These are phyloP conservation scores for Fomitopsis palustris DNA, from an alignment of 1,284 basidiomycete species.

Conservation along the genomic window DNA sequence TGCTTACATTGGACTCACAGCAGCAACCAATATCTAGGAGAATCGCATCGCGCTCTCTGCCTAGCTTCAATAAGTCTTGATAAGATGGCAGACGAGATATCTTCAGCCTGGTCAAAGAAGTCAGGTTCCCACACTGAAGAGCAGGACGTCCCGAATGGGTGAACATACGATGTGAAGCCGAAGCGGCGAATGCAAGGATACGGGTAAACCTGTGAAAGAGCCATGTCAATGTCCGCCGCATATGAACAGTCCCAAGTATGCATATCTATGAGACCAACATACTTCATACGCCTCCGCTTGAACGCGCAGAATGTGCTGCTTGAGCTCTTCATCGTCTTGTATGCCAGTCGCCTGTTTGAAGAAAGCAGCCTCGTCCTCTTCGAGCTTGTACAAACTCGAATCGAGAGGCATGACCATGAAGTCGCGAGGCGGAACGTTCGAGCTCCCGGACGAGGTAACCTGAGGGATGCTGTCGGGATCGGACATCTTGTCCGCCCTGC, in stretches of 20 bases:
- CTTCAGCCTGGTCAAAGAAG: constrained; percentile 9
- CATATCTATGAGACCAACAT: too few species aligned
- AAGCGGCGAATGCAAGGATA: constrained; percentile 17
- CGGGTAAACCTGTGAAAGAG: constrained; percentile 7
- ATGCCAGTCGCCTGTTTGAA: constrained; percentile 35
- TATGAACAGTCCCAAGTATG: too few species aligned
- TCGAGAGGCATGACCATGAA: constrained; percentile 7
- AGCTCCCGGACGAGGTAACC: too few species aligned
- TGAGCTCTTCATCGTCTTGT: constrained; percentile 31
- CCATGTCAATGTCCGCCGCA: too few species aligned
- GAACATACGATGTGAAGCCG: constrained; percentile 12
- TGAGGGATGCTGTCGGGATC: too few species aligned
- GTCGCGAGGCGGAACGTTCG: too few species aligned
- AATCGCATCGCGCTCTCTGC: constrained; percentile 35
- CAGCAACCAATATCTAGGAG: constrained; percentile 44
- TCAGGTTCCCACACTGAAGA: neutral
- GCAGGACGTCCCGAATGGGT: neutral
- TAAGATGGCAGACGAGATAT: constrained; percentile 13
- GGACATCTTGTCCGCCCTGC: too few species aligned
- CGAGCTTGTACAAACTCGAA: constrained; percentile 10
- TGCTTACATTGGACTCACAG: constrained; percentile 33
- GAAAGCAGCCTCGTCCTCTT: constrained; percentile 20
- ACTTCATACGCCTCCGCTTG: constrained; percentile 43
- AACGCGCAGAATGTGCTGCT: constrained; percentile 37
- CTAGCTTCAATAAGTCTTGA: constrained; percentile 32